Evolutionary conservation across 495 filamentous ascomycete species (phyloP).

Genomic region (Aspergillus funiculosus): DNA sequence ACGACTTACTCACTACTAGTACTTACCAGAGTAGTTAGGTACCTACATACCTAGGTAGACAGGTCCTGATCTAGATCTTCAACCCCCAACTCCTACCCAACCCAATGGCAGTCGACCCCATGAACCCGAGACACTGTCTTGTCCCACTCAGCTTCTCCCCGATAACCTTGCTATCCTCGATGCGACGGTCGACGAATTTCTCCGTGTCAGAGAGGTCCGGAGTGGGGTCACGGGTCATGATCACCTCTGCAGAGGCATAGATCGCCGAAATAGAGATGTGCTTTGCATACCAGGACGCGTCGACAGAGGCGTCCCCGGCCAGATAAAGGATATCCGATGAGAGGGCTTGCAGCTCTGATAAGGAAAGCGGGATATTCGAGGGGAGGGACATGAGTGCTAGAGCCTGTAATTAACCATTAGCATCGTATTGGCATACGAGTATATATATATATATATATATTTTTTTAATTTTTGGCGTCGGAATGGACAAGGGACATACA

Average conservation of each 20-base stretch:
- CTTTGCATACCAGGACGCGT: constrained; percentile 87
- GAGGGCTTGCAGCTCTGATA: constrained; percentile 72
- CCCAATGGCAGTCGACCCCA: constrained; percentile 48
- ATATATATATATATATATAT: neutral
- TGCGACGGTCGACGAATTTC: constrained; percentile 67
- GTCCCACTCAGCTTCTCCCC: constrained; percentile 55
- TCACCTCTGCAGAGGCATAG: constrained; percentile 81
- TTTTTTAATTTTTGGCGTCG: neutral
- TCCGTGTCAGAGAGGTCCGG: constrained; percentile 65
- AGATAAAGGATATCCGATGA: constrained; percentile 84
- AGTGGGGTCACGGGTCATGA: constrained; percentile 83
- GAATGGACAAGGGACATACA: constrained; percentile 43
- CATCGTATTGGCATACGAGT: neutral
- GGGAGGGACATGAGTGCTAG: constrained; percentile 83
- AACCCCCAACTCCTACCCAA: constrained; percentile 43
- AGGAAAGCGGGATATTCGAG: constrained; percentile 64
- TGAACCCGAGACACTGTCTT: constrained; percentile 72
- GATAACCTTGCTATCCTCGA: constrained; percentile 60
- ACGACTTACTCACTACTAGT: too few relatives aligned
- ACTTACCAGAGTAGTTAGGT: too few relatives aligned
- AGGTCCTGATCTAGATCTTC: constrained; percentile 34
- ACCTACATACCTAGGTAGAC: neutral
- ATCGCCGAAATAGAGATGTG: constrained; percentile 68
- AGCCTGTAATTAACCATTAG: constrained; percentile 53
- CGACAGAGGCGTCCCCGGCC: constrained; percentile 74